These are phyloP conservation scores for Ogataea trehaloabstinens DNA, from an alignment of 805 yeast species.

Conservation along the genomic window DNA sequence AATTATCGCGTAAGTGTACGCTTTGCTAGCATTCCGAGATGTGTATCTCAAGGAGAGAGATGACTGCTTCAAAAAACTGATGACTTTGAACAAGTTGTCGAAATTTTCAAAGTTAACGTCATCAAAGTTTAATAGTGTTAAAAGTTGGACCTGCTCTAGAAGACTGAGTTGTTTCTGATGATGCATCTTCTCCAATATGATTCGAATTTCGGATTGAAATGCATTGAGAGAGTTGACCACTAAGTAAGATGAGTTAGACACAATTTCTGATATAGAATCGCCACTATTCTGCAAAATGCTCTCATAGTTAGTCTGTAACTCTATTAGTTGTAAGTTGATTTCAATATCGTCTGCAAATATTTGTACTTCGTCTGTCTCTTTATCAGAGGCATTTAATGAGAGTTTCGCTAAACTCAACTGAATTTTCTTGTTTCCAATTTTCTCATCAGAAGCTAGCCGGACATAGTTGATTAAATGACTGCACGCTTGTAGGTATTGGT, in stretches of 20 bases:
- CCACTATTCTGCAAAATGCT: slow-evolving; percentile 27
- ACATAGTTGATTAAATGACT: slow-evolving; percentile 42
- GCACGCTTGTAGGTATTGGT: slow-evolving; percentile 51
- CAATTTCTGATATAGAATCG: slow-evolving; percentile 18
- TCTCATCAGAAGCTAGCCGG: slow-evolving; percentile 37
- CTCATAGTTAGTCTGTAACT: slow-evolving; percentile 29
- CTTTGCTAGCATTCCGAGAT: slow-evolving; percentile 3
- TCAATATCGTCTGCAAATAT: slow-evolving; percentile 45
- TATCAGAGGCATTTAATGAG: slow-evolving; percentile 46
- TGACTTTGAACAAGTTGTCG: slow-evolving; percentile 49
- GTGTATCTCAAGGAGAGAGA: slow-evolving; percentile 15
- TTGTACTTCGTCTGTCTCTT: slow-evolving; percentile 16
- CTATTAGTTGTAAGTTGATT: slow-evolving; percentile 29
- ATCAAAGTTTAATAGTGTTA: slow-evolving; percentile 43
- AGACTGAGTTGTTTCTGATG: slow-evolving; percentile 39
- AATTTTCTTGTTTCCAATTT: slow-evolving; percentile 46
- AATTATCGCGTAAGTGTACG: slow-evolving; percentile 12
- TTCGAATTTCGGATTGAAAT: slow-evolving; percentile 15
- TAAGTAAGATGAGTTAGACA: slow-evolving; percentile 22
- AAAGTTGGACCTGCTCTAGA: slow-evolving; percentile 49
- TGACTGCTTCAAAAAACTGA: slow-evolving; percentile 40
- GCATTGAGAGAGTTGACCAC: slow-evolving; percentile 18
- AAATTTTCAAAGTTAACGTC: slow-evolving; percentile 45
- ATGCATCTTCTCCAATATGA: slow-evolving; percentile 31
- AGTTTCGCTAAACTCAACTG: slow-evolving; percentile 73